Percentiles rank a stretch among this genome's conserved stretches.
These are phyloP conservation scores for Alternaria longipes DNA, from an alignment of 2,329 filamentous ascomycete species.

Conservation along the genomic window DNA sequence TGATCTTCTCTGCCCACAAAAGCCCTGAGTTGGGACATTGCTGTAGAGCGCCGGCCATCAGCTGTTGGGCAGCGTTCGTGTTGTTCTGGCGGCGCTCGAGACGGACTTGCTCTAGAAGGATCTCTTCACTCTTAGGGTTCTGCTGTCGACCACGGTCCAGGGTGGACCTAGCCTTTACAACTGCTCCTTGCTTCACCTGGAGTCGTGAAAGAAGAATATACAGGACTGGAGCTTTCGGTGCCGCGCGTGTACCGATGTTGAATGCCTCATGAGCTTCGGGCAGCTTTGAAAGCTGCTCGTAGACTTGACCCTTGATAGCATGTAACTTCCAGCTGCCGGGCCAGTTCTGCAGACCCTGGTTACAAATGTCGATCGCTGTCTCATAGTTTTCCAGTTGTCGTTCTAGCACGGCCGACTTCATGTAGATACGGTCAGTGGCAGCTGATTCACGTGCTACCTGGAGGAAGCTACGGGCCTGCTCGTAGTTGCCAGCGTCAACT, in stretches of 20 bases:
- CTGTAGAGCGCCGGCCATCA: conserved; percentile 93
- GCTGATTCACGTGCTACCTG: conserved; percentile 85
- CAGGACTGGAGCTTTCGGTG: conserved; percentile 81
- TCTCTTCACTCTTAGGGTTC: conserved; percentile 80
- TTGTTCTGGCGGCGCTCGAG: conserved; percentile 91
- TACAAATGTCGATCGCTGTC: conserved; percentile 83
- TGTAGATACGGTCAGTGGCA: conserved; percentile 95
- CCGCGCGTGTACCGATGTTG: conserved; percentile 84
- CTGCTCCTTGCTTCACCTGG: conserved; percentile 82
- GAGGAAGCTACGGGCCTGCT: conserved; percentile 83
- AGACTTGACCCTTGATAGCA: conserved; percentile 99
- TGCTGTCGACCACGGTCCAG: conserved; percentile 90
- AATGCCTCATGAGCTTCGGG: conserved; percentile 91
- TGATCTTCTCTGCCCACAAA: conserved; percentile 94
- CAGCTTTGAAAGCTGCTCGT: conserved; percentile 81
- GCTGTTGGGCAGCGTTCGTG: conserved; percentile 80
- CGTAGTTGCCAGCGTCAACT: conserved; percentile 83
- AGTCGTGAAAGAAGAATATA: conserved; percentile 90
- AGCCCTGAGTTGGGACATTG: conserved; percentile 88
- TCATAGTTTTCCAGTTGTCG: conserved; percentile 82
- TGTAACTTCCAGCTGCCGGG: conserved; percentile 87
- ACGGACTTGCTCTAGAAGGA: conserved; percentile 94
- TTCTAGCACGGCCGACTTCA: conserved; percentile 94
- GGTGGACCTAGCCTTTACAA: conserved; percentile 92
- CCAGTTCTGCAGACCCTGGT: conserved; percentile 86